Base-by-base conservation (phyloP, 192 early-diverging fungal species). In the Entomortierella chlamydospora region DNA sequence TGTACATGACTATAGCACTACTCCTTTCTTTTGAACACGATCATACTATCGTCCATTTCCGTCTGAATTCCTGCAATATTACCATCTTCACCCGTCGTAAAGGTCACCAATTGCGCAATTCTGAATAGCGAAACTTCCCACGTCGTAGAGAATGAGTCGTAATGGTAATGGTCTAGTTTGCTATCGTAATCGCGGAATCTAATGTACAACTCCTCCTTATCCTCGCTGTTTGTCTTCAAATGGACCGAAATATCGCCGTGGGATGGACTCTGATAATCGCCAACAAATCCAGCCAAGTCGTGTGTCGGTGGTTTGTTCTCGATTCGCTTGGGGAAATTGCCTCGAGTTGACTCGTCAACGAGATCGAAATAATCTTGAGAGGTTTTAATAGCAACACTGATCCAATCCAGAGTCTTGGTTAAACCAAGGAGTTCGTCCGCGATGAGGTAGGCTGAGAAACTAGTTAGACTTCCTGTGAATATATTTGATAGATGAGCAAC, bases 151-250 rank as follows among this genome's bases (percentile, higher is more conserved):
- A 68, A 68, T 6, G 65, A 68, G 20, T 68, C 65, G 13, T 30
- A 68, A 12, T 68, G 65, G 60, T 66, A 65, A 23, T 73, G 71
- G 17, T 73, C 62, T 43, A 73, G 12, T 31, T n/a, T 41, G 18
- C 49, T 29, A 13, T 65, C 63, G 28, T 43, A 54, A 12, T 8
- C 50, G 12, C 23, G 51, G 26, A 57, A 43, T 9, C 60, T 57
- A 20, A 60, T 41, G 31, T 30, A 23, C 37, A 66, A 18, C 15
- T 18, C 4, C n/a, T 66, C 41, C 5, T 45, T 28, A 11, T 61
- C 53, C 45, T 43, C 37, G n/a, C 18, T 23, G 12, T 18, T 31
- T 34, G 33, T 9, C 25, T 66, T 12, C 9, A 66, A 26, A n/a
- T 43, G 34, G 18, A 66, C 20, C 13, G 17, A 8, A 22, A 73